Percentiles rank a stretch among this genome's conserved stretches.
phyloP scores from a whole-genome alignment of 805 yeast genomes.

The Blastobotrys peoriensis region DNA sequence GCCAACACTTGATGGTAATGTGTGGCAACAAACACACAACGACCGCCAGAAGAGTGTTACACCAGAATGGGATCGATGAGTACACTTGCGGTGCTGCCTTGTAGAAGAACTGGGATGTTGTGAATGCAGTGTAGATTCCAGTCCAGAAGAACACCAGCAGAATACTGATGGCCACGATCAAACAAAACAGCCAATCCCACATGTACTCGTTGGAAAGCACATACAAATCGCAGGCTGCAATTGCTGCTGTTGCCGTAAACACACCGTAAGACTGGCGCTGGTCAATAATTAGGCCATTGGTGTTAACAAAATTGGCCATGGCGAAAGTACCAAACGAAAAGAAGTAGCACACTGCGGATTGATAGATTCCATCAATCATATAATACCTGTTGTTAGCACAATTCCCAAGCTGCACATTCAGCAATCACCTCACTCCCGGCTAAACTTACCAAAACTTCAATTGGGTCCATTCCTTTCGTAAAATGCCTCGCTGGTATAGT shows the following conservation, averaged over 20 bases:
- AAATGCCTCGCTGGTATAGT: slow-evolving; percentile 60
- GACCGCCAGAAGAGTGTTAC: slow-evolving; percentile 46
- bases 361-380: slow-evolving; percentile 66
- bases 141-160: slow-evolving; percentile 63
- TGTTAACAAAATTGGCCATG: slow-evolving; percentile 37
- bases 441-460: slow-evolving; percentile 40
- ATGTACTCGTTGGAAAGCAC: slow-evolving; percentile 57
- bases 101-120: slow-evolving; percentile 50
- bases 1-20: slow-evolving; percentile 45
- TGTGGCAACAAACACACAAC: slow-evolving; percentile 54
- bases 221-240: slow-evolving; percentile 54
- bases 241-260: slow-evolving; percentile 50
- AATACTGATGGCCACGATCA: slow-evolving; percentile 48
- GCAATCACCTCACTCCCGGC: not conserved
- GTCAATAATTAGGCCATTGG: slow-evolving; percentile 47
- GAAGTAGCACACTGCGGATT: slow-evolving; percentile 62
- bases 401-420: too few species aligned
- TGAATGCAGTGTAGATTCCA: slow-evolving; percentile 57
- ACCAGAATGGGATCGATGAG: slow-evolving; percentile 59
- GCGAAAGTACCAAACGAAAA: slow-evolving; percentile 57
- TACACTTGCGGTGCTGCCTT: slow-evolving; percentile 55
- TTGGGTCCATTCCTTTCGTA: slow-evolving; percentile 58
- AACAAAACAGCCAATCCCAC: slow-evolving; percentile 64
- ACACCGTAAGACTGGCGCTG: slow-evolving; percentile 64
- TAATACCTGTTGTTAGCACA: slow-evolving; percentile 31